Percentiles rank a stretch among this genome's conserved stretches.
Conservation (phyloP, 768 basidiomycete species). For the Panellus pusillus region DNA sequence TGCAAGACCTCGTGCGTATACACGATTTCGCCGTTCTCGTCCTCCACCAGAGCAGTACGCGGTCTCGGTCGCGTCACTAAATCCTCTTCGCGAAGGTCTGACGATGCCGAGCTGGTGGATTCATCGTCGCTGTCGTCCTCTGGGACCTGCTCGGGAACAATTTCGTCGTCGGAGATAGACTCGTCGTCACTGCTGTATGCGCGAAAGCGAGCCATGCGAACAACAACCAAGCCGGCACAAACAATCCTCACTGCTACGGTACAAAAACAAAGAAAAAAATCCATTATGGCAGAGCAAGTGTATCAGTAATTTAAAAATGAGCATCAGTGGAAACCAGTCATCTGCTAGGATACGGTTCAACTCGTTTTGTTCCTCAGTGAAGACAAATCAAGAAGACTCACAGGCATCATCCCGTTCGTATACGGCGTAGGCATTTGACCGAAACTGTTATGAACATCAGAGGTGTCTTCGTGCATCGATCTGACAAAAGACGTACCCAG, state of each 20-base stretch:
- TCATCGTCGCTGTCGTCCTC: constrained; percentile 39
- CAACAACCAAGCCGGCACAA: constrained; percentile 6
- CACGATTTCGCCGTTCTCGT: constrained; percentile 51
- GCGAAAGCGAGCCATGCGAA: constrained; percentile 64
- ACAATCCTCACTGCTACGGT: not conserved
- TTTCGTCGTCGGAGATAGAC: constrained; percentile 24
- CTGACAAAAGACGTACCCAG: constrained; percentile 50
- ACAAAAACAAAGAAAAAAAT: constrained; percentile 1
- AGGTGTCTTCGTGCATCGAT: not conserved
- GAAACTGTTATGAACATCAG: constrained; percentile 41
- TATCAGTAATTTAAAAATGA: constrained; percentile 8
- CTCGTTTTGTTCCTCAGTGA: not conserved
- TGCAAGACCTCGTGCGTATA: constrained; percentile 45
- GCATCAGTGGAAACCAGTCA: constrained; percentile 22
- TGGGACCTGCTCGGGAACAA: constrained; percentile 30
- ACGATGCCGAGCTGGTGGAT: constrained; percentile 36
- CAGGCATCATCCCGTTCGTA: constrained; percentile 71
- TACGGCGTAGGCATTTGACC: constrained; percentile 56
- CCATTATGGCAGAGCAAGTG: constrained; percentile 16
- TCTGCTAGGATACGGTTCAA: not conserved
- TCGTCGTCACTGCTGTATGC: constrained; percentile 59
- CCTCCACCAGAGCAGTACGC: constrained; percentile 52
- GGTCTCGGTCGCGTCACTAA: constrained; percentile 29
- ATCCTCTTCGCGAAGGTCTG: constrained; percentile 55
- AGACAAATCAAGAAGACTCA: constrained; percentile 34